Evolutionary conservation across 192 early-diverging fungal genomes (phyloP).

Genomic region (Entrophospora sp.): DNA sequence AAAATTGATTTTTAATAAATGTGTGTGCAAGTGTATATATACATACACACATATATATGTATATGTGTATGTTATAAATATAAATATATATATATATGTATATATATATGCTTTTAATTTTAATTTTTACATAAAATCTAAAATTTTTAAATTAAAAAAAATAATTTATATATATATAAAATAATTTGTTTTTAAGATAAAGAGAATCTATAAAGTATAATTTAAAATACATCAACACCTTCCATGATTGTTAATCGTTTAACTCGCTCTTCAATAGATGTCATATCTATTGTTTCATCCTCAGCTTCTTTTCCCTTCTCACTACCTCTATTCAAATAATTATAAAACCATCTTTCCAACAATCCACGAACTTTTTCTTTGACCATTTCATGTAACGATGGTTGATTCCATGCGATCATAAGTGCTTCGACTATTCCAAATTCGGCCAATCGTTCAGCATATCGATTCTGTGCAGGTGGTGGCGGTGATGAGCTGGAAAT

Average conservation of each 20-base stretch:
- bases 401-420: not conserved
- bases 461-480: not conserved
- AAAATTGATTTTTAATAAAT: too few relatives aligned
- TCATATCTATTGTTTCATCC: not conserved
- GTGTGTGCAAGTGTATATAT: too few relatives aligned
- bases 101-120: too few relatives aligned
- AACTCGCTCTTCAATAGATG: conserved; percentile 6
- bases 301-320: not conserved
- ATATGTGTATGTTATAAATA: too few relatives aligned
- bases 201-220: too few relatives aligned
- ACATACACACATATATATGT: too few relatives aligned
- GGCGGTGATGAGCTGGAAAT: not conserved
- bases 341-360: conserved; percentile 9
- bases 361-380: conserved; percentile 1
- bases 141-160: too few relatives aligned
- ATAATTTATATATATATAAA: too few relatives aligned
- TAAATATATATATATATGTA: too few relatives aligned
- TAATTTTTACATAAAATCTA: too few relatives aligned
- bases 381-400: not conserved
- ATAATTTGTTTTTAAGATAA: too few relatives aligned
- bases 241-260: conserved; percentile 2
- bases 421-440: not conserved
- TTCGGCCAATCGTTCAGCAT: not conserved
- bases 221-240: conserved; percentile 5
- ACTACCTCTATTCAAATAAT: not conserved